Evolutionary conservation across 306 rosid genomes (phyloP), one percentile per base, ranked within the genome.

Genomic region (Vigna mungo): DNA sequence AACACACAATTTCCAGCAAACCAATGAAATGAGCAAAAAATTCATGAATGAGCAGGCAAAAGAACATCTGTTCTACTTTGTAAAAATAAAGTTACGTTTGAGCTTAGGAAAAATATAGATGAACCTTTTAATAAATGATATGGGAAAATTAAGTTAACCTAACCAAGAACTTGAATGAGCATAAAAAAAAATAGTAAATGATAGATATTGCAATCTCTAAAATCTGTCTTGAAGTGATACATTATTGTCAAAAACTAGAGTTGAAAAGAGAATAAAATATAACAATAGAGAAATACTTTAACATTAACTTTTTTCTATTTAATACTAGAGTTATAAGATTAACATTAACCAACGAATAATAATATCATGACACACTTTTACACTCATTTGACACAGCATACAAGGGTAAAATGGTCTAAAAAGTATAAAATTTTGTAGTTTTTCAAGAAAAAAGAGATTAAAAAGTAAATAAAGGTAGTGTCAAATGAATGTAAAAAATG

Each of bases 1-100:
- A 61, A 30, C 77, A 63, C 12, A 13, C 37, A n/a, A 67, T 66
- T n/a, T 55, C 58, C 67, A 80, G 82, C 36, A 75, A 64, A 84
- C 59, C 56, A 64, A 30, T 21, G 16, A 14, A 27, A 47, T 54
- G 39, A 52, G 78, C 60, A 73, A 44, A 9, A 41, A 30, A 34
- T 27, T 46, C 84, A 79, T 23, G 43, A 62, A 51, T 61, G 59
- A 54, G 56, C 5, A 41, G 14, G 6, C 4, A 23, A 74, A 65
- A 65, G 51, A 67, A 16, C 68, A 65, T 39, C 9, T 15, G 20
- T 18, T 23, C 49, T 55, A 7, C 17, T 32, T 25, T 16, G 18
- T 60, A 62, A 53, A 69, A 2, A 32, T 44, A n/a, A n/a, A 14
- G 17, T 32, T 1, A 23, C 14, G 0, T 59, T 16, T 54, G 67